Evolutionary conservation across 768 basidiomycete genomes (phyloP).

Genomic region (Imleria badia): DNA sequence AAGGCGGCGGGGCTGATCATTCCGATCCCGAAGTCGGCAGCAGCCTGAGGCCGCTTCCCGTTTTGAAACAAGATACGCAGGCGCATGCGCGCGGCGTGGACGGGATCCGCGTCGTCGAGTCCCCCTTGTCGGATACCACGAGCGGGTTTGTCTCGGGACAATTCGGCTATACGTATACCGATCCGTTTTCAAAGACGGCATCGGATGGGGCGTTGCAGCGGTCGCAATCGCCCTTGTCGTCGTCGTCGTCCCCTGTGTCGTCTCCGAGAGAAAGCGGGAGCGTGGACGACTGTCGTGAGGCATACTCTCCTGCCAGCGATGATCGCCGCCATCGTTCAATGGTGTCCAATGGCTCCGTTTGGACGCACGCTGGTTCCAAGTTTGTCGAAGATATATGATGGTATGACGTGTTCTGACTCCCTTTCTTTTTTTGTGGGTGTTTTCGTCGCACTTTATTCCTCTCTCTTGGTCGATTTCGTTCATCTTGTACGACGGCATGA

Average conservation of each 20-base stretch:
- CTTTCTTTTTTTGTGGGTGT: neutral
- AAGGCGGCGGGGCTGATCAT: neutral
- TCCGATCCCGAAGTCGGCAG: neutral
- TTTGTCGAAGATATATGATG: slow-evolving; percentile 41
- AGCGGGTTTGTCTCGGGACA: slow-evolving; percentile 7
- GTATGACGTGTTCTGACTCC: neutral
- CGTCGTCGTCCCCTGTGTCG: slow-evolving; percentile 20
- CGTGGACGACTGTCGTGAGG: slow-evolving; percentile 9
- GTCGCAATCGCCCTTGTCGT: slow-evolving; percentile 33
- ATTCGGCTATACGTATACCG: slow-evolving; percentile 15
- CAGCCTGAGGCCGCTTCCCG: slow-evolving; percentile 1
- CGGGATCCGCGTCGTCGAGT: slow-evolving; percentile 20
- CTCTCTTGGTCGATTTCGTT: too few species aligned
- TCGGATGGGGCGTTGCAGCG: slow-evolving; percentile 10
- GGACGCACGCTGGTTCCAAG: slow-evolving; percentile 49
- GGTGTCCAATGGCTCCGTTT: slow-evolving; percentile 30
- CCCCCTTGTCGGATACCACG: slow-evolving; percentile 25
- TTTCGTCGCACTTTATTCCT: too few species aligned
- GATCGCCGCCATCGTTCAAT: slow-evolving; percentile 22
- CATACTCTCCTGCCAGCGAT: neutral
- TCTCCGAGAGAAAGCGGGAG: slow-evolving; percentile 23
- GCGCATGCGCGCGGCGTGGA: neutral
- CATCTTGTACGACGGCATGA: too few species aligned
- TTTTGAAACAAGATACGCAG: neutral
- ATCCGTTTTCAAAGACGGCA: slow-evolving; percentile 22